Evolutionary conservation across 2,329 filamentous ascomycete species (phyloP).

Genomic region (Alternaria angustiovoidea): DNA sequence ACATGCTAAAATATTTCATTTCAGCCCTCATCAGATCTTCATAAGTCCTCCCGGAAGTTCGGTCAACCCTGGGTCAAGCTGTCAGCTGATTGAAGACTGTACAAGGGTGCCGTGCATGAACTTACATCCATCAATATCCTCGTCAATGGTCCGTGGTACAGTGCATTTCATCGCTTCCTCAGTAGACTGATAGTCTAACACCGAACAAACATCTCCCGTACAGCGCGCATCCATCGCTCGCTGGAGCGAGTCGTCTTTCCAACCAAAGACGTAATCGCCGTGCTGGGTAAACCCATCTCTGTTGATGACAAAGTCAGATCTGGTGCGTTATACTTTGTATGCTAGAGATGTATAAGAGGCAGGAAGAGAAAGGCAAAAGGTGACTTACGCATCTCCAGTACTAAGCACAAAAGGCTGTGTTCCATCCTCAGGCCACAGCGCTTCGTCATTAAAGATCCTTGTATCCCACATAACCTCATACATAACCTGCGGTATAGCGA

Average conservation of each 20-base stretch:
- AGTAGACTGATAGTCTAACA: slow-evolving; percentile 29
- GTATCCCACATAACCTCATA: slow-evolving; percentile 44
- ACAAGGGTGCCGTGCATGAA: neutral
- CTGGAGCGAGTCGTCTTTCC: slow-evolving; percentile 43
- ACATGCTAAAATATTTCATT: neutral
- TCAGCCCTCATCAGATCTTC: neutral
- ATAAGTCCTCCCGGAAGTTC: neutral
- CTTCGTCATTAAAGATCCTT: slow-evolving; percentile 28
- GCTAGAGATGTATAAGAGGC: neutral
- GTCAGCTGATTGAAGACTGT: neutral
- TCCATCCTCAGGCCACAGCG: slow-evolving; percentile 31
- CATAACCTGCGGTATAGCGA: slow-evolving; percentile 42
- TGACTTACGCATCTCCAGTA: slow-evolving; percentile 36
- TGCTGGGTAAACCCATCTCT: slow-evolving; percentile 38
- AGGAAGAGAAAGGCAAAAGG: neutral
- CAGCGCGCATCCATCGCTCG: slow-evolving; percentile 39
- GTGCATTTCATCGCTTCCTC: slow-evolving; percentile 41
- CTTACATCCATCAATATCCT: slow-evolving; percentile 42
- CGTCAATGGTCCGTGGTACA: slow-evolving; percentile 23
- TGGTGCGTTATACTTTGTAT: neutral
- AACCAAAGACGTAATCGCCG: slow-evolving; percentile 44
- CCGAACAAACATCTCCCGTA: slow-evolving; percentile 30
- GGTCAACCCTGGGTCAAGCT: neutral
- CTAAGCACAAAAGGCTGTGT: slow-evolving; percentile 39
- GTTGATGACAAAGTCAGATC: neutral